Evolutionary conservation across 1,284 basidiomycete species (phyloP), one percentile per base, ranked within the genome.

Genomic region (Leccinum solheimii): DNA sequence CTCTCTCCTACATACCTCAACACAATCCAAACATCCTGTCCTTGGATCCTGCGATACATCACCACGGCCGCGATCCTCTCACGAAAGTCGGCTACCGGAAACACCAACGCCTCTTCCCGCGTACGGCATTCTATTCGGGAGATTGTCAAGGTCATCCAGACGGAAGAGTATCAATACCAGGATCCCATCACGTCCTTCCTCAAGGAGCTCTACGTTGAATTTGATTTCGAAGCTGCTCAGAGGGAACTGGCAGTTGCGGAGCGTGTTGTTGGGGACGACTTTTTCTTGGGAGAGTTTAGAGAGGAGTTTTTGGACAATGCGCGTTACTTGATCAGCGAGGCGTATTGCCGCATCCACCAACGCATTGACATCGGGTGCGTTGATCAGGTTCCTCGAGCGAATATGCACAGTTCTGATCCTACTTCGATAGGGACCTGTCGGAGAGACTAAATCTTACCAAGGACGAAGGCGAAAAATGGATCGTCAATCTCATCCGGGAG

Each of bases 381-480:
- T 1, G 30, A 36, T 30, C 27, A 62, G 45, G 32, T 27, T 48
- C 34, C 11, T 19, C 6, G 36, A 58, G 23, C 1, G 10, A 43
- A 16, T 21, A 4, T 0, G 0, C 3, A 9, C 14, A 21, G 7
- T 2, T 23, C 58, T 60, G 1, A 62, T 30, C 2, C 43, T 57
- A 0, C 21, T 21, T 21, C 9, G 55, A 8, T 66, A 94, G 92
- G 64, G 95, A 98, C 73, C 85, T 99, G 34, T 97, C 95, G 16
- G 90, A 93, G 72, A 88, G 96, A 13, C 83, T 99, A 40, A 98
- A 98, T 77, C 84, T 98, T 59, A 90, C 91, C 26, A 86, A 83
- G 59, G 95, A 95, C 69, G 97, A 98, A 72, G 97, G 97, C 61
- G 97, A 98, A 76, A 97, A 97, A 76, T 99, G 97, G 97, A 97